phyloP scores from a whole-genome alignment of 2,329 filamentous ascomycete genomes.

The Purpureocillium takamizusanense region DNA sequence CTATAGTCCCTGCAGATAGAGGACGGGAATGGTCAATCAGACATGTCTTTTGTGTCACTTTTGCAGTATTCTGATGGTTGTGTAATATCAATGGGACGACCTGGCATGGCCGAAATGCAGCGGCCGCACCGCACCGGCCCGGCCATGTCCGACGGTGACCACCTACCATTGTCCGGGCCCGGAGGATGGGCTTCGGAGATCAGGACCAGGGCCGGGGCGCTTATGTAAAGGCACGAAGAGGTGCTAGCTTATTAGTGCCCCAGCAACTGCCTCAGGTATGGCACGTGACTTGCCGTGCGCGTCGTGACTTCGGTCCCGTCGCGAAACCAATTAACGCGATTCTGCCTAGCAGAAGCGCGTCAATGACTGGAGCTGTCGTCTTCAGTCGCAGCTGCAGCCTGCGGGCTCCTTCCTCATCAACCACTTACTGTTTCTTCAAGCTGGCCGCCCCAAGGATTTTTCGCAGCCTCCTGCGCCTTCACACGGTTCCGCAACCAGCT shows the following conservation, averaged over 20 bases:
- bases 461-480: conserved; percentile 4
- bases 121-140: too few species aligned
- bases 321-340: conserved; percentile 28
- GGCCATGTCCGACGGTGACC: too few species aligned
- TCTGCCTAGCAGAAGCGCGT: conserved; percentile 25
- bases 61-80: too few species aligned
- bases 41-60: conserved; percentile 6
- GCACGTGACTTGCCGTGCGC: conserved; percentile 18
- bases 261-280: too few species aligned
- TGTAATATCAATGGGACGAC: too few species aligned
- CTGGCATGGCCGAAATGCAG: too few species aligned
- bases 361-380: conserved; percentile 1
- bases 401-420: conserved; percentile 8
- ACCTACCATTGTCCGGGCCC: too few species aligned
- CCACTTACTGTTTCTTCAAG: conserved; percentile 1
- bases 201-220: background rate
- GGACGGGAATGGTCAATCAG: conserved; percentile 12
- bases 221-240: too few species aligned
- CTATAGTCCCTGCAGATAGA: conserved; percentile 13
- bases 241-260: too few species aligned
- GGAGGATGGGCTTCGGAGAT: too few species aligned
- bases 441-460: conserved; percentile 7
- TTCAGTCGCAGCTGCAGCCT: conserved; percentile 12
- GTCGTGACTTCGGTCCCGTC: conserved; percentile 11
- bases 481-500: conserved; percentile 1